These are phyloP conservation scores for Pittosporum tobira DNA, from an alignment of 129 eudicot genomes.

Conservation along the genomic window DNA sequence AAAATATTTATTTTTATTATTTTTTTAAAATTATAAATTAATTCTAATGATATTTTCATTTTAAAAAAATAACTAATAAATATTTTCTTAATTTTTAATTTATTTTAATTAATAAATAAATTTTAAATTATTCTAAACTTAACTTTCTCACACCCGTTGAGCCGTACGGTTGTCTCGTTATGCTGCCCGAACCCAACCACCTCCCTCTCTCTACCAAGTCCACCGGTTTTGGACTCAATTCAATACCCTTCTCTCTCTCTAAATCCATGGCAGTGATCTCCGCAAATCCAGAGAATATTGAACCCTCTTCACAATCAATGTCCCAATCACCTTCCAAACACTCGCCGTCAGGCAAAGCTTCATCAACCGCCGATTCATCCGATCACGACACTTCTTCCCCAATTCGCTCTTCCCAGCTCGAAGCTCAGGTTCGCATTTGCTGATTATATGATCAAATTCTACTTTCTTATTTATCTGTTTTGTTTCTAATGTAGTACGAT, in stretches of 20 bases:
- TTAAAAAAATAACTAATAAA: no score
- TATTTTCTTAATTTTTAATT: no score
- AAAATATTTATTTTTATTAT: no score
- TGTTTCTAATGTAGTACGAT: no score
- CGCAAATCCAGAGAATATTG: constrained; percentile 28
- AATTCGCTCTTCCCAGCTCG: constrained; percentile 34
- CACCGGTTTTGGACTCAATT: neutral
- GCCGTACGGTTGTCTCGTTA: no score
- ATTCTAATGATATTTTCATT: no score
- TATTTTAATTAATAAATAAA: no score
- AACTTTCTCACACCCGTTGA: no score
- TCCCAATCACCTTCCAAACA: constrained; percentile 12
- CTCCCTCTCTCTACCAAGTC: neutral
- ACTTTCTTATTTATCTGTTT: neutral
- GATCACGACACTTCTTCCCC: constrained; percentile 24
- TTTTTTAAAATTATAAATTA: no score
- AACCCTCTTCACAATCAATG: constrained; percentile 27
- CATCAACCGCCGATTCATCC: constrained; percentile 11
- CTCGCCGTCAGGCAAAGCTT: neutral
- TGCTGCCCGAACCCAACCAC: neutral
- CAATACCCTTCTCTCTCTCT: neutral
- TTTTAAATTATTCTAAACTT: no score
- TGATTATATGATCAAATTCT: neutral
- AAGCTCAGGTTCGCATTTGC: constrained; percentile 27
- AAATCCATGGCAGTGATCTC: constrained; percentile 43